Evolutionary conservation across 805 yeast genomes (phyloP), one percentile per base, ranked within the genome.

Genomic region (Wickerhamiella parazyma): DNA sequence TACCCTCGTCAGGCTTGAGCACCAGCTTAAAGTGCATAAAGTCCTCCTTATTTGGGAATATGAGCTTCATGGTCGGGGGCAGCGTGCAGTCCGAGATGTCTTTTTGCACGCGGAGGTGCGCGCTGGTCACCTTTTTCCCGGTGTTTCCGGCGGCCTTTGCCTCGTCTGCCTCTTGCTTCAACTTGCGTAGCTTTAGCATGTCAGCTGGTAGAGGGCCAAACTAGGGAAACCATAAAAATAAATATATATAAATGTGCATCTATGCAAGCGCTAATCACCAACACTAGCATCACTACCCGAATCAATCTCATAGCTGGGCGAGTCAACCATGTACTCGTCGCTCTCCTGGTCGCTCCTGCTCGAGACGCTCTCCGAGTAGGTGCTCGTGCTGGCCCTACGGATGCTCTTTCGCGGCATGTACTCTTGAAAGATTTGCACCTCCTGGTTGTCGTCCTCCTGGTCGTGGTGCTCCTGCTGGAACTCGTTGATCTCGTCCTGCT

Each of bases 51-150:
- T 75, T 67, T 11, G 76, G 73, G 48, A 70, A 72, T 28, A 51
- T 64, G 36, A 73, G 64, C 54, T 61, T 62, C 63, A 72, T 78
- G 45, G 75, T 76, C 44, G 64, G 50, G 14, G 84, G 86, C 42
- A 77, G 63, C 43, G 73, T 73, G 36, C 36, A 33, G 55, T 80
- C 93, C 7, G 79, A 73, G 38, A 84, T 60, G 58, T 85, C 70
- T 55, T 78, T 80, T 53, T 82, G 87, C 16, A 80, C 73, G 39
- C 94, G 67, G 19, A 83, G 67, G 54, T 78, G 84, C 1, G 93
- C 87, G 6, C 87, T 73, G 2, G 74, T 60, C 8, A 63, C 61
- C 48, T 60, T 61, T 48, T 63, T 61, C 2, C 52, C 53, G 7
- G 57, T 53, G 4, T 53, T 48, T 5, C 63, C 64, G 6, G 61